phyloP scores from a whole-genome alignment of 768 basidiomycete genomes.

The Gyrodon lividus region DNA sequence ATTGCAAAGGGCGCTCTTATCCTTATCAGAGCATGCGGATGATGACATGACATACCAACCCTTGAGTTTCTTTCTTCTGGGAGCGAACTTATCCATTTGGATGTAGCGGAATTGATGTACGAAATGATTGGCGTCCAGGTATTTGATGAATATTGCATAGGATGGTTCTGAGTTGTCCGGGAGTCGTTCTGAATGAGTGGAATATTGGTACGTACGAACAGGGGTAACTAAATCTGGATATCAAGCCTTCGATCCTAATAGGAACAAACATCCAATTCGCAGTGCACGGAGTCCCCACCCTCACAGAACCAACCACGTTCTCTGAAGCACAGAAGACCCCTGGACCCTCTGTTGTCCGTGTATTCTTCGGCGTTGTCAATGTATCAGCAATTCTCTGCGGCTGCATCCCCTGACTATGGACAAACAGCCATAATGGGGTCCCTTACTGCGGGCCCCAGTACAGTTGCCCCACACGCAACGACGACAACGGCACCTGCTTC shows the following conservation, averaged over 20 bases:
- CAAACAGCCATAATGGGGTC: slow-evolving; percentile 31
- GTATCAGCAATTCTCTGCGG: slow-evolving; percentile 36
- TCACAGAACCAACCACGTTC: slow-evolving; percentile 3
- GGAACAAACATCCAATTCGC: slow-evolving; percentile 19
- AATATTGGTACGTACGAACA: not conserved
- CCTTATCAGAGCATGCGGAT: too few species aligned
- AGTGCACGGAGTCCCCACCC: slow-evolving; percentile 28
- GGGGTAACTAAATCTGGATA: not conserved
- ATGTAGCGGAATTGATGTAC: too few species aligned
- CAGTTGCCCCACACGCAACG: slow-evolving; percentile 31
- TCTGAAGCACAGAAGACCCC: slow-evolving; percentile 22
- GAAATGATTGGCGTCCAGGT: too few species aligned
- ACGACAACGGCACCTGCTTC: slow-evolving; percentile 13
- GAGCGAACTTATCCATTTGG: too few species aligned
- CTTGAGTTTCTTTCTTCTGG: too few species aligned
- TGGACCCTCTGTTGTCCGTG: slow-evolving; percentile 24
- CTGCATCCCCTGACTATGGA: slow-evolving; percentile 35
- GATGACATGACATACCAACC: too few species aligned
- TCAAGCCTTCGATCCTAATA: slow-evolving; percentile 31
- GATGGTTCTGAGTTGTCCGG: too few species aligned
- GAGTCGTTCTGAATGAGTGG: too few species aligned
- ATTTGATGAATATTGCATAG: too few species aligned
- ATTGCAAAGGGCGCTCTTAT: too few species aligned
- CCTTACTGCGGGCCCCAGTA: slow-evolving; percentile 34
- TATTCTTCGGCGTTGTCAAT: slow-evolving; percentile 25